phyloP scores from a whole-genome alignment of 2,329 filamentous ascomycete genomes.

The Curvularia spicifera region DNA sequence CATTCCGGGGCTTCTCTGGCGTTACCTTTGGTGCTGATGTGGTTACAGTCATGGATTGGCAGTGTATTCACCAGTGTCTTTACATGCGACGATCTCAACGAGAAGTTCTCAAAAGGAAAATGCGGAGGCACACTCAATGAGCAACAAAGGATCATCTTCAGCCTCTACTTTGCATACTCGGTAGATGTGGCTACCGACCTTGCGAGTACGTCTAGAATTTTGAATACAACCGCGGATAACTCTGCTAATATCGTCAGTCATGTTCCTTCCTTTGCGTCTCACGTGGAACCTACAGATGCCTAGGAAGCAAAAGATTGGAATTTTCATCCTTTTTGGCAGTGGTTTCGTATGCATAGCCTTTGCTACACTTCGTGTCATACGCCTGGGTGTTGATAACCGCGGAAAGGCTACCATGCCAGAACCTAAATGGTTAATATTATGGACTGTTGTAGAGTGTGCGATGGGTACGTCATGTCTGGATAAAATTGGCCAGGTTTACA shows the following conservation, averaged over 20 bases:
- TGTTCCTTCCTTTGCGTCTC: conserved; percentile 46
- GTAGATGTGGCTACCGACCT: conserved; percentile 47
- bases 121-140: conserved; percentile 30
- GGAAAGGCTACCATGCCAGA: conserved; percentile 32
- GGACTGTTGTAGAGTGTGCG: conserved; percentile 44
- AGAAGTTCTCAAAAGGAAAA: conserved; percentile 43
- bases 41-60: conserved; percentile 43
- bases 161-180: conserved; percentile 44
- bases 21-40: not conserved
- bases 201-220: conserved; percentile 27
- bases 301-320: conserved; percentile 38
- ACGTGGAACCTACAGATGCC: conserved; percentile 49
- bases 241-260: conserved; percentile 32
- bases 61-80: conserved; percentile 46
- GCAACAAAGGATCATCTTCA: conserved; percentile 24
- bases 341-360: conserved; percentile 26
- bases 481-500: too few species aligned
- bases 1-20: not conserved
- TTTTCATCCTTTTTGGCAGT: conserved; percentile 36
- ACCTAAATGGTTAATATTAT: conserved; percentile 45
- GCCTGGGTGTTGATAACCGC: conserved; percentile 36
- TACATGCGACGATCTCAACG: conserved; percentile 47
- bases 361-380: conserved; percentile 37
- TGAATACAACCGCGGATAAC: not conserved
- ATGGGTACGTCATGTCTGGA: conserved; percentile 30